These are phyloP conservation scores for Fusarium poae DNA, from an alignment of 2,329 filamentous ascomycete species.

Conservation along the genomic window DNA sequence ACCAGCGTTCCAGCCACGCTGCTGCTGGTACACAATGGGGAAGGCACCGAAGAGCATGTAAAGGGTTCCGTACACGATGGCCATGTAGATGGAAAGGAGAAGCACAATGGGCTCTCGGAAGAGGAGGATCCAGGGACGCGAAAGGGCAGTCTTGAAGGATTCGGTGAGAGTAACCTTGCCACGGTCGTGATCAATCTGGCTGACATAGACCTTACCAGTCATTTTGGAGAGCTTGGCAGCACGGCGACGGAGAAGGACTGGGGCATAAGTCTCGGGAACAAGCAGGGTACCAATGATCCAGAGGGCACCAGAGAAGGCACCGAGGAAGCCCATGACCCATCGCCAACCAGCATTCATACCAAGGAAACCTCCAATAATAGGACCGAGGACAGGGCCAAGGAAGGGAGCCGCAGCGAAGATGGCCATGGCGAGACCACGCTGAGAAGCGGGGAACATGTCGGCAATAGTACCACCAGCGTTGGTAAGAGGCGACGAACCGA, in stretches of 20 bases:
- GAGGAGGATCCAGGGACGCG: slow-evolving; percentile 56
- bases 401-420: slow-evolving; percentile 84
- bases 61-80: slow-evolving; percentile 76
- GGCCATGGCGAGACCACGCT: slow-evolving; percentile 85
- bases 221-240: slow-evolving; percentile 40
- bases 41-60: slow-evolving; percentile 80
- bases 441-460: slow-evolving; percentile 82
- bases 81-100: slow-evolving; percentile 84
- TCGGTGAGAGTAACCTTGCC: slow-evolving; percentile 28
- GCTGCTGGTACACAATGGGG: slow-evolving; percentile 73
- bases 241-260: slow-evolving; percentile 70
- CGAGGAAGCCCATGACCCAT: slow-evolving; percentile 85
- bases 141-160: slow-evolving; percentile 77
- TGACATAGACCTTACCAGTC: slow-evolving; percentile 37
- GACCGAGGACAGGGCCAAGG: slow-evolving; percentile 69
- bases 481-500: slow-evolving; percentile 73
- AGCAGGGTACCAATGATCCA: slow-evolving; percentile 82
- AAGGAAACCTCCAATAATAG: slow-evolving; percentile 75
- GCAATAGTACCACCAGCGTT: slow-evolving; percentile 73
- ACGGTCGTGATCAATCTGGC: slow-evolving; percentile 51
- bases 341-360: slow-evolving; percentile 78
- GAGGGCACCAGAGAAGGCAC: slow-evolving; percentile 74
- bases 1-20: slow-evolving; percentile 46
- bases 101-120: slow-evolving; percentile 83
- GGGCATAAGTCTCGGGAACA: slow-evolving; percentile 86